These are phyloP conservation scores for Mycena venus DNA, from an alignment of 768 basidiomycete genomes.

Conservation along the genomic window DNA sequence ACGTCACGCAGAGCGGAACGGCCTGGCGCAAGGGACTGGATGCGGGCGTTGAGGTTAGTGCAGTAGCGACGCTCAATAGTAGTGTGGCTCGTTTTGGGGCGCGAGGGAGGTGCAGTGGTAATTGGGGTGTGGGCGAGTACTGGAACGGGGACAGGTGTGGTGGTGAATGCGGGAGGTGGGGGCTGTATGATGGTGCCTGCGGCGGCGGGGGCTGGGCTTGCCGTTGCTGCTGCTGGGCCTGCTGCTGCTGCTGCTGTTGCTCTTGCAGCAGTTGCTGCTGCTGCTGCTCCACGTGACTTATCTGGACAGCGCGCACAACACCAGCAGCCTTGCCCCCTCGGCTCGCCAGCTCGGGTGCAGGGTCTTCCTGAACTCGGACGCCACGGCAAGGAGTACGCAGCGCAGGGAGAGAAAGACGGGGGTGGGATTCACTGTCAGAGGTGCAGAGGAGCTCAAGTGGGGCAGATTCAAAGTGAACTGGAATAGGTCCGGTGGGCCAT, in stretches of 20 bases:
- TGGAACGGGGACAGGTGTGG: conserved; percentile 31
- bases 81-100: conserved; percentile 89
- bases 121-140: conserved; percentile 24
- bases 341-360: conserved; percentile 60
- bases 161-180: conserved; percentile 45
- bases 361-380: conserved; percentile 39
- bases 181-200: conserved; percentile 1
- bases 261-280: conserved; percentile 28
- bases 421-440: conserved; percentile 37
- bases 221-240: no score
- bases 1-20: conserved; percentile 83
- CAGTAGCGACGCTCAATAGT: conserved; percentile 92
- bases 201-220: background rate
- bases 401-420: conserved; percentile 25
- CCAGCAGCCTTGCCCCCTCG: conserved; percentile 68
- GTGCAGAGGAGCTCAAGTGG: conserved; percentile 39
- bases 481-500: conserved; percentile 24
- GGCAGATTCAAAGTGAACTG: conserved; percentile 42
- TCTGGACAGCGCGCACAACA: conserved; percentile 65
- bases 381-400: conserved; percentile 28
- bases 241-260: conserved; percentile 30
- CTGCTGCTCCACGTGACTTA: conserved; percentile 47
- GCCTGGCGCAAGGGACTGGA: conserved; percentile 84
- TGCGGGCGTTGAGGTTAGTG: conserved; percentile 90
- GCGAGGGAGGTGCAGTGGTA: conserved; percentile 34